A percentile compares a stretch with the other conserved stretches of the same genome.
These are phyloP conservation scores for Cucumis cinereus DNA, from an alignment of 306 rosid species.

Conservation along the genomic window DNA sequence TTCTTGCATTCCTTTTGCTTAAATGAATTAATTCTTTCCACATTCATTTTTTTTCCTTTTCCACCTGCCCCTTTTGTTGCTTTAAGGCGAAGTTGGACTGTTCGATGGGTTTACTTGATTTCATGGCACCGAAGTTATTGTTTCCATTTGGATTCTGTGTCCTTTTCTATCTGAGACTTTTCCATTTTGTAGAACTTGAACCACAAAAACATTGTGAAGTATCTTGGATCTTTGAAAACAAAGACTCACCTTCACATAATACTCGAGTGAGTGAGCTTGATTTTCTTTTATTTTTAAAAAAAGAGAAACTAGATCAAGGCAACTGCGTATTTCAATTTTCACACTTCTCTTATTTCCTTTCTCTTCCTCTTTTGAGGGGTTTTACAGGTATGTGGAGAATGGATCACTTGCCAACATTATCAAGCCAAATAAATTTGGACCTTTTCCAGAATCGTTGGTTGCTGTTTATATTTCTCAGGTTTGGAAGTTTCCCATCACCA, in stretches of 20 bases:
- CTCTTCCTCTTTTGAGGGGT: background rate
- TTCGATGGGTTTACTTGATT: background rate
- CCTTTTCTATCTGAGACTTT: conserved; percentile 10
- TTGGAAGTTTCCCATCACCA: background rate
- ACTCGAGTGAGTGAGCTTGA: conserved; percentile 64
- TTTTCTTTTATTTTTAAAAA: background rate
- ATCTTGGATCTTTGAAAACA: conserved; percentile 97
- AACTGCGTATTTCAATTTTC: background rate
- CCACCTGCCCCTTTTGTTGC: background rate
- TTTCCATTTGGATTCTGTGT: background rate
- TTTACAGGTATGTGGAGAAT: conserved; percentile 82
- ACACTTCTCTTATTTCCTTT: background rate
- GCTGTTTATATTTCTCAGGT: conserved; percentile 97
- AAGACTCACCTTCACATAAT: conserved; percentile 91
- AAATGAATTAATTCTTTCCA: conserved; percentile 5
- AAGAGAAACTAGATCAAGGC: background rate
- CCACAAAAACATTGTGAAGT: conserved; percentile 97
- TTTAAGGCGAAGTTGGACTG: conserved; percentile 1
- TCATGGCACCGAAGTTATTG: background rate
- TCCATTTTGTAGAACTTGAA: conserved; percentile 73
- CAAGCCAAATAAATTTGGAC: conserved; percentile 98
- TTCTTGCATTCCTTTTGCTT: background rate
- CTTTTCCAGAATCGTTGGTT: conserved; percentile 96
- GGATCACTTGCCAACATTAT: conserved; percentile 97
- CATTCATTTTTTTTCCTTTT: background rate